Conservation (phyloP, 371 early-diverging fungal species). For the Rhizopus arrhizus region DNA sequence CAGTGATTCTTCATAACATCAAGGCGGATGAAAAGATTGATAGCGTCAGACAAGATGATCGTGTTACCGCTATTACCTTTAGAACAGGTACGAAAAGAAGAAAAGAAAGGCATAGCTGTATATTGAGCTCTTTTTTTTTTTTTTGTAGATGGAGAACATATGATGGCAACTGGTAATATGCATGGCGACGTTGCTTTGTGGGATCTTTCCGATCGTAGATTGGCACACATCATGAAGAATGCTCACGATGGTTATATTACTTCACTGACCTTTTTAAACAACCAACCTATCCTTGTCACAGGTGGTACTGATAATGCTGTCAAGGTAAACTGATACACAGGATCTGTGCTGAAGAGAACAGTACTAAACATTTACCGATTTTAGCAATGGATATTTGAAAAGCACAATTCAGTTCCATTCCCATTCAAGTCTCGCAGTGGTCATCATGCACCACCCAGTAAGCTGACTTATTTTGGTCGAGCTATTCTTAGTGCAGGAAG, state of each 20-base stretch:
- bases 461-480: conserved; percentile 74
- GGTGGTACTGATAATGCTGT: conserved; percentile 91
- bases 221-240: conserved; percentile 76
- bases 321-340: conserved; percentile 56
- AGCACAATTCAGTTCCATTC: conserved; percentile 76
- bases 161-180: conserved; percentile 89
- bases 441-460: conserved; percentile 84
- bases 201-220: conserved; percentile 81
- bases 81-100: conserved; percentile 58
- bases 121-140: neutral
- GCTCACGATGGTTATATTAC: conserved; percentile 83
- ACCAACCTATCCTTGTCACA: conserved; percentile 85
- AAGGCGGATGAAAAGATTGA: conserved; percentile 74
- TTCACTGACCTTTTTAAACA: conserved; percentile 75
- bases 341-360: neutral
- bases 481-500: conserved; percentile 78
- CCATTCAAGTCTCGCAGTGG: conserved; percentile 83
- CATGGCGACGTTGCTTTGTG: conserved; percentile 90
- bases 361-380: neutral
- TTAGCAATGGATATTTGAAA: conserved; percentile 94
- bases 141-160: conserved; percentile 68
- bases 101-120: too few relatives aligned
- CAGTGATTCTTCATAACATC: conserved; percentile 82
- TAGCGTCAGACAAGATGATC: conserved; percentile 79
- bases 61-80: conserved; percentile 89